Base-by-base conservation (phyloP, 495 filamentous ascomycete species). In the Aspergillus mulundensis region DNA sequence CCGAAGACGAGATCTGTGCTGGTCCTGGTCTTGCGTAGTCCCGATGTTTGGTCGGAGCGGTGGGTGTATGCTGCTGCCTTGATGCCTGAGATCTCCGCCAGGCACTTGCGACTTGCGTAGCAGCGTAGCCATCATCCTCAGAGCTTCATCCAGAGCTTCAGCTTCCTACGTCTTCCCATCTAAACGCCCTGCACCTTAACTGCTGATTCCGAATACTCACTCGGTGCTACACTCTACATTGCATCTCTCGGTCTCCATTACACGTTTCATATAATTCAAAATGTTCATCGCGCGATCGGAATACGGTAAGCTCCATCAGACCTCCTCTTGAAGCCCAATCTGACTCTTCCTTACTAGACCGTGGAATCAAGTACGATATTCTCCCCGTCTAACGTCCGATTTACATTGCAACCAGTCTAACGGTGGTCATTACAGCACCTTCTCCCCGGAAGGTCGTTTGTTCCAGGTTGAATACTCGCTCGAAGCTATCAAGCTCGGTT, bases 401-500 rank as follows among this genome's bases (percentile, higher is more conserved):
- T 23, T 49, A 21, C 24, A 21, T 15, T 5, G 12, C 20, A 6
- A 8, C n/a, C 19, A 20, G 15, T 63, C 70, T 76, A 60, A 76
- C 63, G 36, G 58, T 66, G 41, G 7, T 44, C n/a, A 38, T 51
- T 25, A 50, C 70, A 97, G 92, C 83, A 98, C 94, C 83, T 98
- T 98, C 87, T 98, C 94, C 62, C 94, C 94, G 46, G 94, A 98
- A 83, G 94, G 94, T 65, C 94, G 94, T 78, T 88, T 98, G 73
- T 98, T 98, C 85, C 94, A 98, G 82, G 94, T 98, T 77, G 94
- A 98, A 87, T 98, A 98, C 84, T 97, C 95, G 55, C 88, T 98
- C 60, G 94, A 98, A 84, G 94, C 94, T 72, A 98, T 98, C 84
- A 98, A 98, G 77, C 90, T 97, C 64, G 94, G 94, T 66, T 94